Conservation (phyloP, 2,329 filamentous ascomycete species). For the Fusarium pseudocircinatum region DNA sequence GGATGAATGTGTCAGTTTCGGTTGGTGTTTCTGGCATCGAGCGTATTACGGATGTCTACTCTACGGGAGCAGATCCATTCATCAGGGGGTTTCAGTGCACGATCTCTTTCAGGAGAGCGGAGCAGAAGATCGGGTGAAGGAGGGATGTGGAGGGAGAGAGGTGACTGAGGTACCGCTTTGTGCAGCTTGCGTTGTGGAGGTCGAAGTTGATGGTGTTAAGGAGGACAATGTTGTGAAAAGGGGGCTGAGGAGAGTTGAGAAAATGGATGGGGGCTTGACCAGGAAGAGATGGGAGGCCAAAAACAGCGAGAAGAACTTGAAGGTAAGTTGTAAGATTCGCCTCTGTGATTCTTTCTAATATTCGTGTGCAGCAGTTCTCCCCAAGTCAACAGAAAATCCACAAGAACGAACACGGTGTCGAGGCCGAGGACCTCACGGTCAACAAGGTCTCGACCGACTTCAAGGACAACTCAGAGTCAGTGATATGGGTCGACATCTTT, state of each 20-base stretch:
- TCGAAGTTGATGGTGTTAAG: constrained; percentile 49
- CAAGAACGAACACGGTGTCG: constrained; percentile 4
- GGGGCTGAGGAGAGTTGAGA: constrained; percentile 56
- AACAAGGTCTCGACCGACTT: constrained; percentile 21
- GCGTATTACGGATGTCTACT: constrained; percentile 66
- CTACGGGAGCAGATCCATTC: constrained; percentile 55
- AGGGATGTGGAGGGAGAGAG: constrained; percentile 48
- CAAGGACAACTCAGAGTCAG: constrained; percentile 43
- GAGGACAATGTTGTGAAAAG: constrained; percentile 50
- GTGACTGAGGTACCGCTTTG: constrained; percentile 61
- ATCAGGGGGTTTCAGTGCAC: constrained; percentile 47
- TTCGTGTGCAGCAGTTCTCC: neutral
- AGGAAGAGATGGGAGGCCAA: constrained; percentile 54
- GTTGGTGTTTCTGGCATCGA: constrained; percentile 69
- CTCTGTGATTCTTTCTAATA: neutral
- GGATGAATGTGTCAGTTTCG: constrained; percentile 66
- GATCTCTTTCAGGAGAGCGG: constrained; percentile 46
- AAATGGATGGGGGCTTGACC: constrained; percentile 58
- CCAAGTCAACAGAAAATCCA: neutral
- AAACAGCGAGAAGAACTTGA: constrained; percentile 14
- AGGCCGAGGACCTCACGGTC: constrained; percentile 1
- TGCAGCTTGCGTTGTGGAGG: constrained; percentile 55
- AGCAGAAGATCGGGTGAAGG: neutral
- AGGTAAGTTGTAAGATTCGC: neutral
- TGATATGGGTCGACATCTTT: constrained; percentile 60